Conservation (phyloP, 1,284 basidiomycete genomes). For the Malassezia arunalokei region DNA sequence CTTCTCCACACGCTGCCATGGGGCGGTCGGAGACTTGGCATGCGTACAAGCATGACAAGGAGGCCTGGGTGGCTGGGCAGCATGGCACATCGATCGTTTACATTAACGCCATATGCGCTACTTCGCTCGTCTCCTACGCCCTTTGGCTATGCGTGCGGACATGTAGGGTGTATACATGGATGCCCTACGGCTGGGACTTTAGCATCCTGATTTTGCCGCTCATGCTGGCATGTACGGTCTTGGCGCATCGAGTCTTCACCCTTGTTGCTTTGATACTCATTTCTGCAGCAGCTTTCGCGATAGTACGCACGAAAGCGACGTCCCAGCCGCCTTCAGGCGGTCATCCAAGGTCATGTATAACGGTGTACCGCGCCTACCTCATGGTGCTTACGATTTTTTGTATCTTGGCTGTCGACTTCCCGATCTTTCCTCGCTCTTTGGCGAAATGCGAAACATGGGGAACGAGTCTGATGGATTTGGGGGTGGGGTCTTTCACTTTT, state of each 20-base stretch:
- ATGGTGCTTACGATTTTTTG: constrained; percentile 79
- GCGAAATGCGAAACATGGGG: constrained; percentile 93
- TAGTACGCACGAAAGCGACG: no score
- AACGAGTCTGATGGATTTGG: constrained; percentile 87
- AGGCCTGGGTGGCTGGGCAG: constrained; percentile 10
- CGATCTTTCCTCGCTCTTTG: constrained; percentile 69
- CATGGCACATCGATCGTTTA: not conserved
- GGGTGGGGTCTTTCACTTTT: constrained; percentile 91
- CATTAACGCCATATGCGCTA: constrained; percentile 1
- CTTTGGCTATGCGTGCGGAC: not conserved
- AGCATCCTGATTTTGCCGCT: constrained; percentile 3
- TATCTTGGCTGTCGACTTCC: constrained; percentile 91
- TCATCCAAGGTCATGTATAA: constrained; percentile 53
- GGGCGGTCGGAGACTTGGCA: not conserved
- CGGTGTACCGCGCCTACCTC: constrained; percentile 86
- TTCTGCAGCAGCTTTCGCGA: no score
- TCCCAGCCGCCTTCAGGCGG: not conserved
- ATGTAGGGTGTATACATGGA: not conserved
- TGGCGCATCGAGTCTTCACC: no score
- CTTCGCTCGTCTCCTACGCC: not conserved
- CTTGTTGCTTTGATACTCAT: no score
- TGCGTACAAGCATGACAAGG: constrained; percentile 10
- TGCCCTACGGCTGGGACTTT: constrained; percentile 1
- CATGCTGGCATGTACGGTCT: constrained; percentile 1
- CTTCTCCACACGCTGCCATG: constrained; percentile 2